Base-by-base conservation (phyloP, 768 basidiomycete species). In the Phylloporus arenicola region DNA sequence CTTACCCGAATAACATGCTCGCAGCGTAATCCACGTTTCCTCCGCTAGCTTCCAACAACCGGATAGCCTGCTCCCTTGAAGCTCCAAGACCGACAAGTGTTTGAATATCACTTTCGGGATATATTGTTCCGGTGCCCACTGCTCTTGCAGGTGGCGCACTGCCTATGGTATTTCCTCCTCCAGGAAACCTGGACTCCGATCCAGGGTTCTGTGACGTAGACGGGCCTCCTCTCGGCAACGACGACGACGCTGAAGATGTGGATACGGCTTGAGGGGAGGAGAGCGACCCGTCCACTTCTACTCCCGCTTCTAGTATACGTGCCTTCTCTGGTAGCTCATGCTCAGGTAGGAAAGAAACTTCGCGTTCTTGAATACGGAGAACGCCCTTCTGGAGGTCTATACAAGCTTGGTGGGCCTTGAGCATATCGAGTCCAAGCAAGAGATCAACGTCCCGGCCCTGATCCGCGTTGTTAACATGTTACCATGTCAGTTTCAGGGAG, bases 351-450 rank as follows among this genome's bases (percentile, higher is more conserved):
- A 99, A 99, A 16, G 70, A 69, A 9, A 99, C 85, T 68, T 96
- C 91, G 13, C 90, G 80, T 16, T 82, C 86, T 72, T 92, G 89
- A 44, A 99, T 97, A n/a, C 92, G 80, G 19, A 99, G 81, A 12
- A 88, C 88, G 56, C 84, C 82, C 67, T 92, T 92, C 58, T 84
- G 76, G 20, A 99, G 80, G 68, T 99, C 96, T 66, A 99, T 97
- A 62, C 84, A 89, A 6, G 93, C 95, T 64, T 96, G 93, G 65
- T 97, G 90, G 0, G 93, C 89, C 69, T 92, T 97, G 53, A 98
- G 81, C 96, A 98, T 98, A 76, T 99, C 96, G n/a, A 99, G 78
- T 7, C 96, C 96, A 37, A 99, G 85, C 3, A 99, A 75, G n/a
- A 99, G 82, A 63, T 98, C 95, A 41, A 98, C 92, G 50, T 88